Base-by-base conservation (phyloP, 176 grass and related monocot species). In the Thinopyrum elongatum region DNA sequence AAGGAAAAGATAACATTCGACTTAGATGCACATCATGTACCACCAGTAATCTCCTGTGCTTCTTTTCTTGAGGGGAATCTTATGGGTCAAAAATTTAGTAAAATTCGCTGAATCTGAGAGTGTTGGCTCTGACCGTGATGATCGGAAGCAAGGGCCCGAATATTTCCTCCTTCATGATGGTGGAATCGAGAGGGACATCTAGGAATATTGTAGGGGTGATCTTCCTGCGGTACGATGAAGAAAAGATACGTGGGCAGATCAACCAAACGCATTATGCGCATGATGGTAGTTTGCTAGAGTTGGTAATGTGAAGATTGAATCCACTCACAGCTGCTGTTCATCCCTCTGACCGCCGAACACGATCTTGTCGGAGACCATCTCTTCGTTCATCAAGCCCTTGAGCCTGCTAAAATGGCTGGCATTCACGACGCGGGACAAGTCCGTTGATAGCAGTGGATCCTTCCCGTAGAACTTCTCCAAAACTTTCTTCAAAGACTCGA, bases 141-240 rank as follows among this genome's bases (percentile, higher is more conserved):
- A 94, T 94, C 4, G 95, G 95, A 44, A 97, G 90, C 80, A 97
- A 73, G 6, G 95, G 95, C 3, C 92, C 92, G 39, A 97, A 97
- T n/a, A 97, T 92, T 65, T 97, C 92, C 11, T 97, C 86, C 83
- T 92, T 78, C 95, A 97, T 94, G 53, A 97, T 94, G 3, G 30
- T 12, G 6, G 88, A 89, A 53, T 97, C 90, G 10, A 85, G 72
- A 10, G 92, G 90, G 62, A 87, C 90, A 76, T 94, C 92, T 82
- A 92, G 83, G 22, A 88, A 79, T 67, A 97, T 62, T 14, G 95
- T 92, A 11, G 95, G 95, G 14, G 90, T 76, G 10, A 97, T 91
- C 87, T 84, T 95, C 22, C 95, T 93, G 90, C 46, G 61, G 58
- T n/a, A 17, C 36, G 14, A 36, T 2, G 5, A 53, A 76, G n/a